Percentiles rank a stretch among this genome's conserved stretches.
Conservation (phyloP, 108 stramenopile genomes). For the Conticribra guillardii region DNA sequence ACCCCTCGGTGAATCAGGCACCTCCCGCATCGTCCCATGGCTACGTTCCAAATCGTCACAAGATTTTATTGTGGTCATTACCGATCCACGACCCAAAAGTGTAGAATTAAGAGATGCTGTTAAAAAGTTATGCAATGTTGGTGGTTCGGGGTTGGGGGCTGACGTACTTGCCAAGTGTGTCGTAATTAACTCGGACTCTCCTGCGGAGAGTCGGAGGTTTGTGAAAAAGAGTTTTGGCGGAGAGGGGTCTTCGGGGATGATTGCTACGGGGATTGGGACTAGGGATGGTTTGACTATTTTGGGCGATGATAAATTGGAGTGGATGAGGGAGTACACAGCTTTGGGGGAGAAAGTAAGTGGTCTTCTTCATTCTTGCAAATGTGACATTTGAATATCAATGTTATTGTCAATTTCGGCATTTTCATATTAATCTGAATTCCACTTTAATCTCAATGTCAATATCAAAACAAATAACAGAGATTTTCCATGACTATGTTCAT, state of each 20-base stretch:
- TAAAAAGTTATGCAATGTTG: constrained; percentile 26
- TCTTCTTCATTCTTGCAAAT: background rate
- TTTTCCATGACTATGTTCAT: constrained; percentile 79
- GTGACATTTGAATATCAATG: background rate
- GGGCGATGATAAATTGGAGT: constrained; percentile 75
- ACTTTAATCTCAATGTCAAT: too few species aligned
- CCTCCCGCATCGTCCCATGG: constrained; percentile 68
- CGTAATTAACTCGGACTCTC: constrained; percentile 80
- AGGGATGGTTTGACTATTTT: constrained; percentile 34
- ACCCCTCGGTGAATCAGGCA: constrained; percentile 54
- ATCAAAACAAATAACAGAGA: constrained; percentile 51
- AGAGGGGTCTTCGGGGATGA: constrained; percentile 12
- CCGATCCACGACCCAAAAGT: constrained; percentile 78
- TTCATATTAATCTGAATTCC: too few species aligned
- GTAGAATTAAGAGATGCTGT: constrained; percentile 64
- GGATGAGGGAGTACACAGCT: constrained; percentile 73
- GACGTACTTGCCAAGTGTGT: constrained; percentile 57
- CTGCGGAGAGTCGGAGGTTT: constrained; percentile 75
- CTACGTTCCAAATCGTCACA: constrained; percentile 6
- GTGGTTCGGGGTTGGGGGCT: constrained; percentile 34
- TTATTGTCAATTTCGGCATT: too few species aligned
- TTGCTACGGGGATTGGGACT: background rate
- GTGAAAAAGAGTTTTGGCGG: constrained; percentile 66
- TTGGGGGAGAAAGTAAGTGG: constrained; percentile 68
- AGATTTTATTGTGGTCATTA: constrained; percentile 69